Percentiles rank a stretch among this genome's conserved stretches.
Evolutionary conservation across 495 filamentous ascomycete genomes (phyloP).

Genomic region (Clavariopsis aquatica): DNA sequence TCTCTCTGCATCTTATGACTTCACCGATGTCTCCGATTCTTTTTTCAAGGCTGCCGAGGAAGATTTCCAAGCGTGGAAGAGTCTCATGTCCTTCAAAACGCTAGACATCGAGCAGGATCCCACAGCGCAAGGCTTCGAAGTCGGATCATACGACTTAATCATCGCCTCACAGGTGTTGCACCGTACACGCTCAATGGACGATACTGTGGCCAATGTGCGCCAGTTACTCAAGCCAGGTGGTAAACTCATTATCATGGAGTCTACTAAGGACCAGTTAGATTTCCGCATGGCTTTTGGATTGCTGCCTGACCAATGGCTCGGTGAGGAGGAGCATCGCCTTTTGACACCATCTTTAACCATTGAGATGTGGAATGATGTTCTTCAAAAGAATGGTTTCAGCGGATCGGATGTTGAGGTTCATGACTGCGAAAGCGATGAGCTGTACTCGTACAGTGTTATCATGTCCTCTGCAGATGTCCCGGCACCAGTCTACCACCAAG

Average conservation of each 20-base stretch:
- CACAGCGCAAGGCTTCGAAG: slow-evolving; percentile 28
- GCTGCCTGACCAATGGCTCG: slow-evolving; percentile 17
- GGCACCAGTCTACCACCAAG: background rate
- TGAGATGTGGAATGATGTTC: background rate
- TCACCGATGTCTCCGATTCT: slow-evolving; percentile 33
- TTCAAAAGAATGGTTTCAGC: slow-evolving; percentile 2
- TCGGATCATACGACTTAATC: slow-evolving; percentile 31
- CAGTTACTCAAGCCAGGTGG: slow-evolving; percentile 33
- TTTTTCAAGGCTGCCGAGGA: slow-evolving; percentile 31
- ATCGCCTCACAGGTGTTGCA: slow-evolving; percentile 35
- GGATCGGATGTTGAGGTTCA: background rate
- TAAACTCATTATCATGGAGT: slow-evolving; percentile 30
- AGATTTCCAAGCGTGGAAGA: slow-evolving; percentile 9
- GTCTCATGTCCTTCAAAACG: slow-evolving; percentile 18
- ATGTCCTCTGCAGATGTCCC: background rate
- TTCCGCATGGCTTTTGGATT: slow-evolving; percentile 10
- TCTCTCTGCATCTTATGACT: slow-evolving; percentile 12
- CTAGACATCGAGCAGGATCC: slow-evolving; percentile 36
- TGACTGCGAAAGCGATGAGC: slow-evolving; percentile 11
- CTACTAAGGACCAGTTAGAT: slow-evolving; percentile 1
- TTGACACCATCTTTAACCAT: background rate
- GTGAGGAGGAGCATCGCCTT: slow-evolving; percentile 4
- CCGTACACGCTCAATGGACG: slow-evolving; percentile 15
- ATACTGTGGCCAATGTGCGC: slow-evolving; percentile 22
- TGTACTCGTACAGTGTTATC: background rate